A percentile compares a stretch with the other conserved stretches of the same genome.
These are phyloP conservation scores for Aspergillus felis DNA, from an alignment of 2,329 filamentous ascomycete genomes.

Conservation along the genomic window DNA sequence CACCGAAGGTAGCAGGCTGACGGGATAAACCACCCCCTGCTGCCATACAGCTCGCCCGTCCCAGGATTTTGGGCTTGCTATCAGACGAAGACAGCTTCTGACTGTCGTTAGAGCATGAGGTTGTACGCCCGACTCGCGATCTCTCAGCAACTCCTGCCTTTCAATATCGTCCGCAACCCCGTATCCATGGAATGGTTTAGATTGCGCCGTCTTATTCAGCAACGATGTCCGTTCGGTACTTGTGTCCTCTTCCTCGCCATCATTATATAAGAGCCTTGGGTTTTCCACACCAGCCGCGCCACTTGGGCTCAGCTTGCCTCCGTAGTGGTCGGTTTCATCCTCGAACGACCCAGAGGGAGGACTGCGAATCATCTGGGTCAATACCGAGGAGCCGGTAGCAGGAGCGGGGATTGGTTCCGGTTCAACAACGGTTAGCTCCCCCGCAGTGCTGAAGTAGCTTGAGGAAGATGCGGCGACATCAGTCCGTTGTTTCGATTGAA, in stretches of 20 bases:
- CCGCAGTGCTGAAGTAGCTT: conserved; percentile 14
- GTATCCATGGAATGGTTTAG: conserved; percentile 28
- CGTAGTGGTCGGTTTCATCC: conserved; percentile 9
- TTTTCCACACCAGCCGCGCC: conserved; percentile 12
- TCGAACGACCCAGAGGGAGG: conserved; percentile 29
- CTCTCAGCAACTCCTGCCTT: conserved; percentile 17
- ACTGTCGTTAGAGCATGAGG: conserved; percentile 16
- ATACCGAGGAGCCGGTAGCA: conserved; percentile 41
- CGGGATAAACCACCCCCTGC: conserved; percentile 61
- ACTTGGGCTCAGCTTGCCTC: conserved; percentile 7
- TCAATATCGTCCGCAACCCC: conserved; percentile 31
- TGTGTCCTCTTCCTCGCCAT: conserved; percentile 14
- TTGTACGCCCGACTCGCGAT: conserved; percentile 11
- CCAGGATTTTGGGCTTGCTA: conserved; percentile 67
- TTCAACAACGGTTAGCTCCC: conserved; percentile 12
- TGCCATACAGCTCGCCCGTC: conserved; percentile 62
- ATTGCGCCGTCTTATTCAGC: conserved; percentile 24
- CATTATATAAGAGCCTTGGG: conserved; percentile 1
- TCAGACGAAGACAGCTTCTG: conserved; percentile 24
- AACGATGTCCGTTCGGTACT: conserved; percentile 37
- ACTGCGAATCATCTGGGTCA: conserved; percentile 50
- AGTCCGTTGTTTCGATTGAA: conserved; percentile 10
- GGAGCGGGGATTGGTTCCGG: conserved; percentile 12
- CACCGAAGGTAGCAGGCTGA: conserved; percentile 75
- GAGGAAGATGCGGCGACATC: conserved; percentile 17